Conservation (phyloP, 768 basidiomycete genomes). For the Termitomyces sp. region DNA sequence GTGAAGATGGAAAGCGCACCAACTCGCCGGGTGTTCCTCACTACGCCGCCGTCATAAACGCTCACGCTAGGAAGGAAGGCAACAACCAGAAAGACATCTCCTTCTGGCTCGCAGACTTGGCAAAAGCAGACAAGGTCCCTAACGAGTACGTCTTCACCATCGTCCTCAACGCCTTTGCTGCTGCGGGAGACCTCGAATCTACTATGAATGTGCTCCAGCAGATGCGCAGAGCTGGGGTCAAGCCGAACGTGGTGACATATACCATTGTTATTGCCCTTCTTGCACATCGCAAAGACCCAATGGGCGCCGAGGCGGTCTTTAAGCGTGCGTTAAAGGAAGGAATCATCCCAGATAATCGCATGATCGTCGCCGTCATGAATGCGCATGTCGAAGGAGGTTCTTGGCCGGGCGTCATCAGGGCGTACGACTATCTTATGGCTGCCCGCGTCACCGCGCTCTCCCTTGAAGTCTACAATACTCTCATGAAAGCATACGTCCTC, state of each 20-base stretch:
- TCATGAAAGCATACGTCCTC: slow-evolving; percentile 82
- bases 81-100: slow-evolving; percentile 40
- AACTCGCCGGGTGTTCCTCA: slow-evolving; percentile 46
- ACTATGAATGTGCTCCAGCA: slow-evolving; percentile 51
- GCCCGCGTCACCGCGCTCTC: slow-evolving; percentile 38
- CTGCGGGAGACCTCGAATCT: slow-evolving; percentile 51
- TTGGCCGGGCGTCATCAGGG: slow-evolving; percentile 71
- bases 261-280: slow-evolving; percentile 68
- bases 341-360: slow-evolving; percentile 57
- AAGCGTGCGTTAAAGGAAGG: slow-evolving; percentile 61
- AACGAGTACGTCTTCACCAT: slow-evolving; percentile 58
- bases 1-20: slow-evolving; percentile 24
- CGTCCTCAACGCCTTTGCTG: slow-evolving; percentile 57
- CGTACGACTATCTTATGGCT: slow-evolving; percentile 60
- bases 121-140: slow-evolving; percentile 46
- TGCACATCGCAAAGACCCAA: slow-evolving; percentile 57
- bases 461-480: slow-evolving; percentile 69
- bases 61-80: slow-evolving; percentile 48
- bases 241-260: slow-evolving; percentile 54
- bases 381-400: slow-evolving; percentile 79
- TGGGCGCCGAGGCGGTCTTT: slow-evolving; percentile 67
- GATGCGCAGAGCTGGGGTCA: slow-evolving; percentile 54
- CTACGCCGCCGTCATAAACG: slow-evolving; percentile 57
- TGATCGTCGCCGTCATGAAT: slow-evolving; percentile 76
- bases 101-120: slow-evolving; percentile 54